Evolutionary conservation across 2,329 filamentous ascomycete genomes (phyloP), one percentile per base, ranked within the genome.

Genomic region (Lecanicillium sp.): DNA sequence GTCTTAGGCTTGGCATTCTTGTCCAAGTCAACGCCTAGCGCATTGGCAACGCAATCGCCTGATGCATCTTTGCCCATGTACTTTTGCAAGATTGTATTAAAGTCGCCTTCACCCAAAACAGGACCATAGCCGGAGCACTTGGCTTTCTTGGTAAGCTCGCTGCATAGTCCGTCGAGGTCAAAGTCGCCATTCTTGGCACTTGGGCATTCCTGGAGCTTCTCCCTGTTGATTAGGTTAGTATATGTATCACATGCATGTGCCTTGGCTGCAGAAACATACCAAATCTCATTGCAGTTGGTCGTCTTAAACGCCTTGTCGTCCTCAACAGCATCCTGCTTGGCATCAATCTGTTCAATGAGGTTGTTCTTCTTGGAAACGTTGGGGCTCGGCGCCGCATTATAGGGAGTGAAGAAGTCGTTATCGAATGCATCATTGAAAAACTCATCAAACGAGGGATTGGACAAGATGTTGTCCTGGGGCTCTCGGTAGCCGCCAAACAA

Each of bases 401-500:
- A 90, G 0, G 89, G 87, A 20, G 81, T 88, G 29, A 77, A 73
- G 52, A 94, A 85, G 51, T 95, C 89, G 15, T 78, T 67, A 13
- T 89, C 82, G 55, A 94, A 83, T 12, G 87, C 84, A 49, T 95
- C 89, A 48, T 76, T 76, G 60, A 79, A 78, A 49, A 79, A 75
- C 45, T 79, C 83, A 39, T 86, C 85, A 48, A 94, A 85, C 8
- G 79, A 77, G 31, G 73, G 75, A 53, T 65, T 80, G 48, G 70
- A 67, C 14, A 94, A 63, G 12, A 94, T 73, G 40, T 82, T 90
- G 41, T 87, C 84, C 52, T 94, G 86, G 1, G 87, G 80, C 54
- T 98, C 92, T 37, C 92, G 81, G 62, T 95, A 96, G 50, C 88
- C 85, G 38, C 84, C 85, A 58, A 95, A 96, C 4, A 96, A 70